Base-by-base conservation (phyloP, 2,329 filamentous ascomycete genomes). In the Scolecobasidium constrictum region DNA sequence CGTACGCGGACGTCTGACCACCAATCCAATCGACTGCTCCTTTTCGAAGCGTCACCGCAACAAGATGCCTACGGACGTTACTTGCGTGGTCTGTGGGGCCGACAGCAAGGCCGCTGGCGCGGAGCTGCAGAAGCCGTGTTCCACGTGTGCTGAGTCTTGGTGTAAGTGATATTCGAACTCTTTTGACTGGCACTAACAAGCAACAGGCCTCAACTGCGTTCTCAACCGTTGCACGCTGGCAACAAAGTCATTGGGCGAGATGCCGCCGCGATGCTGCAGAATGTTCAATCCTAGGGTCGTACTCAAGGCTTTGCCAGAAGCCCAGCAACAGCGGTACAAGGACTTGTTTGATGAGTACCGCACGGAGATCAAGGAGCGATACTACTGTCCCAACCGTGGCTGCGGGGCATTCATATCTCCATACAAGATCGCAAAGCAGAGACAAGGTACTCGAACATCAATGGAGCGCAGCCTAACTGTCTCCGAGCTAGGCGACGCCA, bases 291-390 rank as follows among this genome's bases (percentile, higher is more conserved):
- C 26, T n/a, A 7, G 26, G n/a, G n/a, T 31, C 26, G 26, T 31
- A 7, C 26, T 31, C n/a, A 7, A 31, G n/a, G 9, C n/a, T 31
- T 31, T 31, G n/a, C 26, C 26, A 31, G 26, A 31, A 31, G n/a
- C 26, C 26, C 9, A 31, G 9, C 26, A 31, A 9, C 9, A 31
- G 9, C 9, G 26, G n/a, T 31, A 31, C 26, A 31, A 31, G 26
- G n/a, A n/a, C 9, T n/a, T 31, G 18, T 41, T 41, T 13, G 23
- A 31, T n/a, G 38, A 41, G 18, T 41, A 28, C 22, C 28, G 33
- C 11, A 41, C 38, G 19, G 38, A 41, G 16, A 16, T 26, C 26
- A 41, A 41, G 18, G 38, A 41, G 28, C 38, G 38, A 11, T 21
- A 31, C 13, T 41, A 41, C 16, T 41, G 38, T 18, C 38, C 38